Conservation (phyloP, 257 asterid genomes). For the Lavandula angustifolia region DNA sequence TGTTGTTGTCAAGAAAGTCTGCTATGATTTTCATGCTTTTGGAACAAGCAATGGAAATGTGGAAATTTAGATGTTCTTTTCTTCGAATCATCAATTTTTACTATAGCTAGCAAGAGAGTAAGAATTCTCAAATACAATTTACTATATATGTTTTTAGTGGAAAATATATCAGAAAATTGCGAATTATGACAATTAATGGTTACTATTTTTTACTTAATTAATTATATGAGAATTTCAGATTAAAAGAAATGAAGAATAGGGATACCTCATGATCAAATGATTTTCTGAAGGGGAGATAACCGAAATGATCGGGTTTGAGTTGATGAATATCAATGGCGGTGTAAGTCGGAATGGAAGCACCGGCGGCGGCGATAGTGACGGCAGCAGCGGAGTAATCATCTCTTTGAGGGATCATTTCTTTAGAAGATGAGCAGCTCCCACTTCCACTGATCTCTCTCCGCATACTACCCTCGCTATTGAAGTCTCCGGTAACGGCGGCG, state of each 20-base stretch:
- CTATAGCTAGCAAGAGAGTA: neutral
- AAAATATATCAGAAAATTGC: too few relatives aligned
- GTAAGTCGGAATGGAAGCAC: slow-evolving; percentile 49
- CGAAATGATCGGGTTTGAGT: slow-evolving; percentile 65
- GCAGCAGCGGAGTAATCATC: slow-evolving; percentile 54
- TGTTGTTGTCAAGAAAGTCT: slow-evolving; percentile 50
- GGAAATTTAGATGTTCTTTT: slow-evolving; percentile 42
- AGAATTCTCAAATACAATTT: too few relatives aligned
- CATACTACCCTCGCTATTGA: slow-evolving; percentile 5
- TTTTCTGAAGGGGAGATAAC: slow-evolving; percentile 70
- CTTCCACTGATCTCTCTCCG: slow-evolving; percentile 47
- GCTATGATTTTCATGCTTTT: slow-evolving; percentile 49
- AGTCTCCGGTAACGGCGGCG: slow-evolving; percentile 30
- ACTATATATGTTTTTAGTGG: too few relatives aligned
- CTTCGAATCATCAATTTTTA: slow-evolving; percentile 12
- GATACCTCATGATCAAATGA: slow-evolving; percentile 78
- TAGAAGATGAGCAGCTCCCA: slow-evolving; percentile 59
- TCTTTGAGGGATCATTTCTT: slow-evolving; percentile 50
- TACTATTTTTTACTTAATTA: too few relatives aligned
- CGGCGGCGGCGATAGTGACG: slow-evolving; percentile 25
- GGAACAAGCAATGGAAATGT: slow-evolving; percentile 45
- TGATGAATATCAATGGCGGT: slow-evolving; percentile 66
- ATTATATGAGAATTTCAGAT: too few relatives aligned
- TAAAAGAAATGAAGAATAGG: neutral
- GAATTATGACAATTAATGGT: too few relatives aligned